Percentiles rank a stretch among this genome's conserved stretches.
These are phyloP conservation scores for Fusarium marasasianum DNA, from an alignment of 2,329 filamentous ascomycete species.

Conservation along the genomic window DNA sequence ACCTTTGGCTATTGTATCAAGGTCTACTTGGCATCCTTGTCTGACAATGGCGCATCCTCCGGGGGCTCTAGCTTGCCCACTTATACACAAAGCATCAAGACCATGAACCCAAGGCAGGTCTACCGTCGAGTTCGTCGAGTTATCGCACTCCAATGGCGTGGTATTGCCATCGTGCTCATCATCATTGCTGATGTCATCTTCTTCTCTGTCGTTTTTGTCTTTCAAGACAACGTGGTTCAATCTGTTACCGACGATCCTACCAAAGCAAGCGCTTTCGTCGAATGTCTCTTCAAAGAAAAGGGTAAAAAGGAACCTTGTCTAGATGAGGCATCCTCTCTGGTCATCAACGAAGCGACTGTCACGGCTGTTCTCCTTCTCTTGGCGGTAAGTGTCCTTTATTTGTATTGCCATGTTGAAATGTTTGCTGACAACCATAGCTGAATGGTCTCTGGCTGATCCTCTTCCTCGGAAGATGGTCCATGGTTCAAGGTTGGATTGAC, in stretches of 20 bases:
- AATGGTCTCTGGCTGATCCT: conserved; percentile 88
- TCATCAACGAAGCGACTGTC: conserved; percentile 80
- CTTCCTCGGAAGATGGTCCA: conserved; percentile 83
- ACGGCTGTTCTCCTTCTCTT: conserved; percentile 85
- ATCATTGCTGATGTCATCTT: conserved; percentile 93
- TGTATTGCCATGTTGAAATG: not conserved
- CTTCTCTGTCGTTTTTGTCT: conserved; percentile 91
- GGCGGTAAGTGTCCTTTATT: conserved; percentile 64
- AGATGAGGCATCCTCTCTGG: conserved; percentile 65
- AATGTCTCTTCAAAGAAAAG: conserved; percentile 69
- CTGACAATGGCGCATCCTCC: conserved; percentile 76
- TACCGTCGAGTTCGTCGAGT: conserved; percentile 88
- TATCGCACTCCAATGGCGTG: conserved; percentile 92
- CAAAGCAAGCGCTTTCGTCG: conserved; percentile 72
- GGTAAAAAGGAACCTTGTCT: conserved; percentile 74
- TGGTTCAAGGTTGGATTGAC: conserved; percentile 85
- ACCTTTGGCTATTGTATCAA: conserved; percentile 95
- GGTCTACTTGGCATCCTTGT: conserved; percentile 87
- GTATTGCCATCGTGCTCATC: conserved; percentile 87
- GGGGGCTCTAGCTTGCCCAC: conserved; percentile 75
- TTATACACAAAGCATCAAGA: conserved; percentile 78
- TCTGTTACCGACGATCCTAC: conserved; percentile 62
- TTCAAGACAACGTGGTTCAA: conserved; percentile 78
- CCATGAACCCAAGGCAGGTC: conserved; percentile 84
- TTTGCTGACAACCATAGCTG: conserved; percentile 58